These are phyloP conservation scores for Axilococcus clingmanii DNA, from an alignment of 139 green algal genomes.

Conservation along the genomic window DNA sequence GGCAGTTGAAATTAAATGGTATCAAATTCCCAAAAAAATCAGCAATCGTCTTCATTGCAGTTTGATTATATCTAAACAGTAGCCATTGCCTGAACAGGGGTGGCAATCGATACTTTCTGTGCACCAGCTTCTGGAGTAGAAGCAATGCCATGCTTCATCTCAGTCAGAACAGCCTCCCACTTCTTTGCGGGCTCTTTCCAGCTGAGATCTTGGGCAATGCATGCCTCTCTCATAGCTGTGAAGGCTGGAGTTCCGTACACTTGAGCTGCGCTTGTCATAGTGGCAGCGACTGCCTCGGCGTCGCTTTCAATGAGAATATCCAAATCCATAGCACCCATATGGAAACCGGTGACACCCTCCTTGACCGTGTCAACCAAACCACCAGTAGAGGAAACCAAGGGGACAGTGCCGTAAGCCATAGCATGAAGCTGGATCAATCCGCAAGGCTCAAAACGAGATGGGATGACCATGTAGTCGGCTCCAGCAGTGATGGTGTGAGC, in stretches of 20 bases:
- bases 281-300: constrained; percentile 61
- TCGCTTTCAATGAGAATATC: constrained; percentile 69
- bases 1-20: too few relatives aligned
- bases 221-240: constrained; percentile 71
- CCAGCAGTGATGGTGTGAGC: constrained; percentile 90
- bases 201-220: constrained; percentile 89
- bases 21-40: too few relatives aligned
- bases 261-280: constrained; percentile 40
- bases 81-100: constrained; percentile 16
- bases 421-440: constrained; percentile 94
- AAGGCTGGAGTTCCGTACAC: constrained; percentile 69
- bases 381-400: constrained; percentile 90
- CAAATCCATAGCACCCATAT: constrained; percentile 78
- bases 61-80: too few relatives aligned
- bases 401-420: constrained; percentile 89
- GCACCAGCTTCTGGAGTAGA: constrained; percentile 13
- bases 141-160: constrained; percentile 24
- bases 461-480: constrained; percentile 95
- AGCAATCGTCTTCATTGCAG: too few relatives aligned
- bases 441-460: constrained; percentile 96
- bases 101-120: constrained; percentile 21
- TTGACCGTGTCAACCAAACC: constrained; percentile 98
- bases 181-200: constrained; percentile 86
- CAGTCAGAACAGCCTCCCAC: constrained; percentile 79
- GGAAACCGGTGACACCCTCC: constrained; percentile 97